phyloP scores from a whole-genome alignment of 345 rosid species.

The Erucastrum elatum region DNA sequence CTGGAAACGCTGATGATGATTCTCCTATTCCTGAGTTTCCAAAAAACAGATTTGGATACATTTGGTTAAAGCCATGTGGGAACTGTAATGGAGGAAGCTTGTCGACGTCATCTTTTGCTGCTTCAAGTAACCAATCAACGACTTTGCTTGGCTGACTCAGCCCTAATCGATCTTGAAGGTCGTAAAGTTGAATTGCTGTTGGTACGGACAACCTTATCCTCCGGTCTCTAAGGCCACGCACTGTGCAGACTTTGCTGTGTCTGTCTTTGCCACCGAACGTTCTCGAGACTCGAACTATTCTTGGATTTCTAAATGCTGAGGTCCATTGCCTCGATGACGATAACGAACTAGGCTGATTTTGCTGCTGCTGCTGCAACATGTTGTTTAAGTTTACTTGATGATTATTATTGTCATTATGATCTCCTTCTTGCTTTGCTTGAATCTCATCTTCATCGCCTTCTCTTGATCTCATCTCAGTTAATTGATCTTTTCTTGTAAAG shows the following conservation, averaged over 20 bases:
- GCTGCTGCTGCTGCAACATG: constrained; percentile 33
- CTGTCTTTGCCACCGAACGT: constrained; percentile 93
- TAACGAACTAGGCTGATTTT: constrained; percentile 25
- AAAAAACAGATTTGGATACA: constrained; percentile 55
- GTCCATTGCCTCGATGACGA: constrained; percentile 72
- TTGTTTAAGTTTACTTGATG: constrained; percentile 34
- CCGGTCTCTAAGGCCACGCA: constrained; percentile 84
- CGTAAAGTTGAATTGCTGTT: constrained; percentile 86
- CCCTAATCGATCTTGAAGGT: constrained; percentile 88
- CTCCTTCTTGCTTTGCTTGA: constrained; percentile 63
- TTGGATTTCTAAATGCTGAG: constrained; percentile 81
- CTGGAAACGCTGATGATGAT: constrained; percentile 26
- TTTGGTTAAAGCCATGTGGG: constrained; percentile 71
- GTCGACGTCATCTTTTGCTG: constrained; percentile 69
- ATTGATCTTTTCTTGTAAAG: neutral
- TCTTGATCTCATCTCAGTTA: constrained; percentile 43
- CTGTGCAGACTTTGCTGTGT: constrained; percentile 94
- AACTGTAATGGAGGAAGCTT: constrained; percentile 86
- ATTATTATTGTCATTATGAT: constrained; percentile 11
- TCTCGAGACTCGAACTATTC: constrained; percentile 88
- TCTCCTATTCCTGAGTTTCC: constrained; percentile 21
- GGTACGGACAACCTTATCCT: constrained; percentile 92
- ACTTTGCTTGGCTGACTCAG: constrained; percentile 92
- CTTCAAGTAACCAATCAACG: constrained; percentile 89
- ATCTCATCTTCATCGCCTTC: constrained; percentile 43